phyloP scores from a whole-genome alignment of 2,329 filamentous ascomycete genomes.

The Microdochium nivale region DNA sequence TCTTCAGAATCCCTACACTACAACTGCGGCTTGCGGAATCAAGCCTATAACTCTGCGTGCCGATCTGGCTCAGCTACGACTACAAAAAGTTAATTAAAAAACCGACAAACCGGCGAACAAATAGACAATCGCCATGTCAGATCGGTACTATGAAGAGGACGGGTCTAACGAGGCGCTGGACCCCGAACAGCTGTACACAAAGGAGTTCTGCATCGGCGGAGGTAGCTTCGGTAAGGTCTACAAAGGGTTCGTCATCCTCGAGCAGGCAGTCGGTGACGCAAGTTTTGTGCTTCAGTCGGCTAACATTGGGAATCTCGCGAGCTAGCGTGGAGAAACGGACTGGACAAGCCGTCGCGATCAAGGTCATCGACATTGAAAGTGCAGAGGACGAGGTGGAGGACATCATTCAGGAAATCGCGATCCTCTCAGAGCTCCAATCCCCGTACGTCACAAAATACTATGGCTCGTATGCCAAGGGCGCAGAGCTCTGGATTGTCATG shows the following conservation, averaged over 20 bases:
- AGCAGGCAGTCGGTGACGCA: neutral
- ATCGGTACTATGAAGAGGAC: slow-evolving; percentile 37
- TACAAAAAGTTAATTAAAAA: too few relatives aligned
- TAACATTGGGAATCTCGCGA: slow-evolving; percentile 6
- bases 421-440: slow-evolving; percentile 90
- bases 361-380: slow-evolving; percentile 97
- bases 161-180: slow-evolving; percentile 54
- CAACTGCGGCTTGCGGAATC: too few relatives aligned
- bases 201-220: slow-evolving; percentile 83
- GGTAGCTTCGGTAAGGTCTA: slow-evolving; percentile 98
- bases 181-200: slow-evolving; percentile 87
- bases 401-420: slow-evolving; percentile 98
- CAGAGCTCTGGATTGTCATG: slow-evolving; percentile 99
- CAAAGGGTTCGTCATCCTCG: slow-evolving; percentile 62
- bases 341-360: slow-evolving; percentile 92
- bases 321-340: slow-evolving; percentile 81
- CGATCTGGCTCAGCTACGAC: too few relatives aligned
- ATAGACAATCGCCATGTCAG: slow-evolving; percentile 29
- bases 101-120: too few relatives aligned
- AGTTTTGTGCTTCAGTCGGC: slow-evolving; percentile 5
- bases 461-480: slow-evolving; percentile 91
- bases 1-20: too few relatives aligned
- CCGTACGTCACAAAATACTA: slow-evolving; percentile 97
- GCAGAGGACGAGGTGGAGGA: slow-evolving; percentile 99
- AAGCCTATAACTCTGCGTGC: too few relatives aligned